A percentile compares a stretch with the other conserved stretches of the same genome.
phyloP scores from a whole-genome alignment of 2,329 filamentous ascomycete species.

The Aspergillus sergii region DNA sequence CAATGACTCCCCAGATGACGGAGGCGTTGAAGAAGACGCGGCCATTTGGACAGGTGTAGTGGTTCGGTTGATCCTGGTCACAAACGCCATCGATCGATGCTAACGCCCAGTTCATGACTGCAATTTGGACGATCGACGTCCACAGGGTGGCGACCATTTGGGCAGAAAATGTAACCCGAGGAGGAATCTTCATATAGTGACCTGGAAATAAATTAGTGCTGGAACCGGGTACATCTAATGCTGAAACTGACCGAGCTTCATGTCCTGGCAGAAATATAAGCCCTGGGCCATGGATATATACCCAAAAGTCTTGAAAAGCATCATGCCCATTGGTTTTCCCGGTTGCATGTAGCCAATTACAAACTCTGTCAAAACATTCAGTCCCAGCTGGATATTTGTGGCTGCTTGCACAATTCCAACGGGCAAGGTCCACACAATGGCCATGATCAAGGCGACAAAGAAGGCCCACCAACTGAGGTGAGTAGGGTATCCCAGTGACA shows the following conservation, averaged over 20 bases:
- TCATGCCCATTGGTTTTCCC: conserved; percentile 70
- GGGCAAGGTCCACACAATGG: conserved; percentile 65
- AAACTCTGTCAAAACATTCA: conserved; percentile 75
- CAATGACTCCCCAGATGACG: conserved; percentile 73
- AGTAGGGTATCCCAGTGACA: conserved; percentile 60
- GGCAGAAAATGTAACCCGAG: conserved; percentile 54
- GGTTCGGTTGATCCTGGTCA: conserved; percentile 58
- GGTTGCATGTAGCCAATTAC: conserved; percentile 74
- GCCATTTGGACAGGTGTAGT: conserved; percentile 61
- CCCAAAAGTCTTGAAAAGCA: conserved; percentile 77
- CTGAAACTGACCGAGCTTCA: conserved; percentile 57
- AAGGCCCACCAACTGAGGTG: conserved; percentile 75
- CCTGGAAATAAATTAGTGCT: conserved; percentile 18
- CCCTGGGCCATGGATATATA: conserved; percentile 70
- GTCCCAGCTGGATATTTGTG: conserved; percentile 65
- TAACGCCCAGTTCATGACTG: conserved; percentile 49
- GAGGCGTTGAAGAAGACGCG: conserved; percentile 70
- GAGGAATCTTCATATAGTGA: conserved; percentile 66
- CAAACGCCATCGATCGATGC: conserved; percentile 67
- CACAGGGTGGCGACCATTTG: conserved; percentile 56
- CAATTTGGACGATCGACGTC: conserved; percentile 53
- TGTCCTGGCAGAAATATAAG: conserved; percentile 65
- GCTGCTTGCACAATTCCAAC: conserved; percentile 67
- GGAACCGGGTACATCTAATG: neutral
- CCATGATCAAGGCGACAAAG: conserved; percentile 65